phyloP scores from a whole-genome alignment of 345 rosid species.

The Triadica sebifera region DNA sequence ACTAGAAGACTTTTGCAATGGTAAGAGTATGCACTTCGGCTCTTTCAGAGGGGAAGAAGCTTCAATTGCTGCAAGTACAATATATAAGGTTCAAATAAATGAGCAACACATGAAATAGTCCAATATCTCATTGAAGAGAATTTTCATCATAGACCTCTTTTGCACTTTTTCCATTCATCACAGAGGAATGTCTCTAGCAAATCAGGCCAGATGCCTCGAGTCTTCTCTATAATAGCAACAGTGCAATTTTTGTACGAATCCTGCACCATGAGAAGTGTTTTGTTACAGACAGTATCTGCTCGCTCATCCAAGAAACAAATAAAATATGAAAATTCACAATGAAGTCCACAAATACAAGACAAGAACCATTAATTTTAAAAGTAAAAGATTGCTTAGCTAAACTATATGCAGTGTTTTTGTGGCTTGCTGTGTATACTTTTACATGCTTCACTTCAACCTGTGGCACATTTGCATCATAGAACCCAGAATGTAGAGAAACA shows the following conservation, averaged over 20 bases:
- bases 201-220: constrained; percentile 85
- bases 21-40: constrained; percentile 71
- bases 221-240: constrained; percentile 51
- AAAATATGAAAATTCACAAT: neutral
- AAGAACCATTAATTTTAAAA: neutral
- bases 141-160: constrained; percentile 58
- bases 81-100: constrained; percentile 16
- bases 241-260: constrained; percentile 61
- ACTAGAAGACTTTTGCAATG: constrained; percentile 44
- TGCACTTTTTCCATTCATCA: constrained; percentile 97
- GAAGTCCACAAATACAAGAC: constrained; percentile 3
- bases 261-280: constrained; percentile 40
- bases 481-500: neutral
- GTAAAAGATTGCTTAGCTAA: neutral
- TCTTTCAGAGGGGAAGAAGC: constrained; percentile 82
- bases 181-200: constrained; percentile 56
- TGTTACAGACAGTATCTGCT: neutral
- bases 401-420: neutral
- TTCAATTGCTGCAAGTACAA: constrained; percentile 64
- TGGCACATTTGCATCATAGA: neutral
- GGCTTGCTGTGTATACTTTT: neutral
- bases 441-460: neutral
- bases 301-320: neutral
- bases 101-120: constrained; percentile 17
- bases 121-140: constrained; percentile 14